phyloP scores from a whole-genome alignment of 106 monocot genomes.

The Dendrobium catenatum region DNA sequence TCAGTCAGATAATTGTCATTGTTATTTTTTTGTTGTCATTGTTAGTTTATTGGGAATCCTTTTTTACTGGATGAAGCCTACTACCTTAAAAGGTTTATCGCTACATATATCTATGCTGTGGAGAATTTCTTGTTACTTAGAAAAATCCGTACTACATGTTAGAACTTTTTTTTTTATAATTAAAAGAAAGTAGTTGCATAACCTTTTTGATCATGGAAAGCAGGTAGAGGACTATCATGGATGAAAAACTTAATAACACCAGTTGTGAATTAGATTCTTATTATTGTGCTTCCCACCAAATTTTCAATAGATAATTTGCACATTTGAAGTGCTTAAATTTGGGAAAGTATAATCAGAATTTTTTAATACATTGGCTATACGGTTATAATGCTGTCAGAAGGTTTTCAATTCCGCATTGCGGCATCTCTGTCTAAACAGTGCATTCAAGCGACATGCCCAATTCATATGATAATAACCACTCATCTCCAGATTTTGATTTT shows the following conservation, averaged over 20 bases:
- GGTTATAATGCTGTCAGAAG: neutral
- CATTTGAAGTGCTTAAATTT: neutral
- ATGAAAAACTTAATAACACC: neutral
- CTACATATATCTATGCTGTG: neutral
- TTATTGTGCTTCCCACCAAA: no score
- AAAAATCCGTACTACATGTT: neutral
- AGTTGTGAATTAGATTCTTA: neutral
- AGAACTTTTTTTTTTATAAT: neutral
- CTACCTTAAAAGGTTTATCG: neutral
- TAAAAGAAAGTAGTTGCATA: neutral
- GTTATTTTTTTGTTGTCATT: no score
- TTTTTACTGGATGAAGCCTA: no score
- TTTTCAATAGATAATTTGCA: no score
- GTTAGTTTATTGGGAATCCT: no score
- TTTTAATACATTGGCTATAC: neutral
- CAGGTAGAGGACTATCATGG: neutral
- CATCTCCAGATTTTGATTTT: neutral
- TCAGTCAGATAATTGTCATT: no score
- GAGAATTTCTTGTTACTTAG: neutral
- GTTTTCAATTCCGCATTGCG: neutral
- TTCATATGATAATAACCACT: neutral
- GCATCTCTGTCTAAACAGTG: neutral
- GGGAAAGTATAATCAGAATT: neutral
- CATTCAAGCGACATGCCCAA: neutral
- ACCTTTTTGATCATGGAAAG: neutral